Conservation (phyloP, 768 basidiomycete genomes). For the Nidularia pulvinata region DNA sequence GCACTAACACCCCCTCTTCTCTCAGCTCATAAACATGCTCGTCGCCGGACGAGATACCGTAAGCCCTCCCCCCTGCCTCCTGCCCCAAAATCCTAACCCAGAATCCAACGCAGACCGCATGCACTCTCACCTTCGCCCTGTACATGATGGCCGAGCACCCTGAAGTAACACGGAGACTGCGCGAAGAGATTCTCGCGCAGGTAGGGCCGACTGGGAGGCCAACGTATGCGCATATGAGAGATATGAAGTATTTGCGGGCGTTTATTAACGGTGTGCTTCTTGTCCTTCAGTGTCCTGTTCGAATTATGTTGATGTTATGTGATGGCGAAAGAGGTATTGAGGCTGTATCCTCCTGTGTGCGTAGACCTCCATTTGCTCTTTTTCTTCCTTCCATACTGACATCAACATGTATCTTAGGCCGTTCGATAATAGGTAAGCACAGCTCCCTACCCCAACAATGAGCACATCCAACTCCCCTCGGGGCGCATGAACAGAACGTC, state of each 20-base stretch:
- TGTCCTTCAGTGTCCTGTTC: background rate
- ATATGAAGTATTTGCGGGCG: slow-evolving; percentile 30
- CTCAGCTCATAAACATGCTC: slow-evolving; percentile 44
- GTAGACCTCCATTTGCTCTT: slow-evolving; percentile 3
- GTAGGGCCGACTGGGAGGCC: slow-evolving; percentile 30
- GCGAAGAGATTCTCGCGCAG: slow-evolving; percentile 30
- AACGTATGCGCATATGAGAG: slow-evolving; percentile 37
- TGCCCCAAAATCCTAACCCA: background rate
- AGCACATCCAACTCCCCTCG: background rate
- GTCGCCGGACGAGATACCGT: slow-evolving; percentile 61
- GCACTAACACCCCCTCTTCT: background rate
- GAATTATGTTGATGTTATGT: background rate
- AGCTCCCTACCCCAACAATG: background rate
- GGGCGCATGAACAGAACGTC: slow-evolving; percentile 12
- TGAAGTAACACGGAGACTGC: slow-evolving; percentile 24
- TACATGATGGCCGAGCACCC: slow-evolving; percentile 40
- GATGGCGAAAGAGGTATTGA: slow-evolving; percentile 31
- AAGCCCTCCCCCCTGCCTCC: slow-evolving; percentile 5
- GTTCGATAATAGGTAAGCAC: slow-evolving; percentile 3
- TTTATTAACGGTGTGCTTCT: slow-evolving; percentile 17
- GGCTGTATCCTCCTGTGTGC: slow-evolving; percentile 33
- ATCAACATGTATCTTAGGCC: slow-evolving; percentile 10
- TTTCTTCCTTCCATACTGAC: background rate
- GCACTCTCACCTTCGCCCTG: slow-evolving; percentile 34
- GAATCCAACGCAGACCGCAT: slow-evolving; percentile 26